phyloP scores from a whole-genome alignment of 345 rosid species.

The Eutrema heterophyllum region DNA sequence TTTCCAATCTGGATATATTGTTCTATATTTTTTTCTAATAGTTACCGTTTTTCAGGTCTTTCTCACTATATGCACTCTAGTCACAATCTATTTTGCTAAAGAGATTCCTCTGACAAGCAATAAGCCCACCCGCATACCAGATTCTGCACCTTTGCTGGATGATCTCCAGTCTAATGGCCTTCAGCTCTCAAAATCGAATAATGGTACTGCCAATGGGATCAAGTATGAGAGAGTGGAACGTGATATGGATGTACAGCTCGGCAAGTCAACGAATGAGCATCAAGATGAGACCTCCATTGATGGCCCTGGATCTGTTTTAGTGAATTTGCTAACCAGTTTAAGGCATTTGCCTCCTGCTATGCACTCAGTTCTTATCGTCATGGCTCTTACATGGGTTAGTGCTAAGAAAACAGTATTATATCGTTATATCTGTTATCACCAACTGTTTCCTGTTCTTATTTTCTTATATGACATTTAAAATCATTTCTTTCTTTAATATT shows the following conservation, averaged over 20 bases:
- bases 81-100: conserved; percentile 81
- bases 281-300: conserved; percentile 51
- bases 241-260: conserved; percentile 33
- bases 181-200: conserved; percentile 44
- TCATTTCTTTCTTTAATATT: neutral
- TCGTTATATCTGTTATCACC: neutral
- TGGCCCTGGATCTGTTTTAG: conserved; percentile 90
- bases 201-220: conserved; percentile 37
- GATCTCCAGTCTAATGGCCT: conserved; percentile 43
- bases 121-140: conserved; percentile 41
- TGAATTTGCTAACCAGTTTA: conserved; percentile 88
- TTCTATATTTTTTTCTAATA: neutral
- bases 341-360: conserved; percentile 92
- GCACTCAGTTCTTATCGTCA: conserved; percentile 87
- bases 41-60: conserved; percentile 53
- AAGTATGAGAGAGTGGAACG: conserved; percentile 37
- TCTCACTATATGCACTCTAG: conserved; percentile 72
- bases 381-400: conserved; percentile 97
- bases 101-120: conserved; percentile 63
- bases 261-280: conserved; percentile 37
- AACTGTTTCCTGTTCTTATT: neutral
- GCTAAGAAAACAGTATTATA: neutral
- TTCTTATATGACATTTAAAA: neutral
- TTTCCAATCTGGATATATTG: neutral
- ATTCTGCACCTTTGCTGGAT: conserved; percentile 82